Base-by-base conservation (phyloP, 2,329 filamentous ascomycete species). In the Triangularia verruculosa region DNA sequence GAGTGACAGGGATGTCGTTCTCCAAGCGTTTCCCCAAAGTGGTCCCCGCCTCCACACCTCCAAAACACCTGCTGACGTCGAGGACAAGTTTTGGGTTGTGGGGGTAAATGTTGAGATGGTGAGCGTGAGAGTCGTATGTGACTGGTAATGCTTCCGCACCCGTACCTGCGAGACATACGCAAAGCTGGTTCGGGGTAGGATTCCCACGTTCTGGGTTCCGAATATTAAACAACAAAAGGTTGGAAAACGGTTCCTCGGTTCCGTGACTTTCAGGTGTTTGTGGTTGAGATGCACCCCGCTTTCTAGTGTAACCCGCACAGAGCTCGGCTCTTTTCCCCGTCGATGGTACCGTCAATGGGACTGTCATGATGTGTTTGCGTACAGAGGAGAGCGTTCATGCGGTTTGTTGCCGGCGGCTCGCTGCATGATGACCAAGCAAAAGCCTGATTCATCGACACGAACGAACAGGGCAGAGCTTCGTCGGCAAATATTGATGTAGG, bases 281-380 rank as follows among this genome's bases (percentile, higher is more conserved):
- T 34, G 39, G 55, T 11, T 53, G 58, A 54, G 30, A 28, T 53
- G 56, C 59, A 65, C 67, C 69, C 69, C 67, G 67, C 69, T 66
- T 67, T 67, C 57, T 64, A 22, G 66, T 68, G 69, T 66, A 68
- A 68, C 69, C 51, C 34, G 3, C 24, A 57, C 12, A 58, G 27
- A 28, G 54, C 61, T 60, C 59, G 62, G 60, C 60, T 66, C 59
- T 62, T 62, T 32, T 51, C 22, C 24, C 32, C 32, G 28, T 43
- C 17, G 62, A 58, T 24, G 58, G 58, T 47, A 47, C 39, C 39
- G 39, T 47, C 39, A 47, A 47, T 47, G 39, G 39, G 39, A 47
- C 39, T 47, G 39, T 47, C 17, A 20, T 47, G 39, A 47, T 47
- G 34, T 9, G 9, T 39, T 39, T n/a, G 34, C 27, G 27, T 28